A percentile compares a stretch with the other conserved stretches of the same genome.
These are phyloP conservation scores for Noccaea bulbosa DNA, from an alignment of 345 rosid genomes.

Conservation along the genomic window DNA sequence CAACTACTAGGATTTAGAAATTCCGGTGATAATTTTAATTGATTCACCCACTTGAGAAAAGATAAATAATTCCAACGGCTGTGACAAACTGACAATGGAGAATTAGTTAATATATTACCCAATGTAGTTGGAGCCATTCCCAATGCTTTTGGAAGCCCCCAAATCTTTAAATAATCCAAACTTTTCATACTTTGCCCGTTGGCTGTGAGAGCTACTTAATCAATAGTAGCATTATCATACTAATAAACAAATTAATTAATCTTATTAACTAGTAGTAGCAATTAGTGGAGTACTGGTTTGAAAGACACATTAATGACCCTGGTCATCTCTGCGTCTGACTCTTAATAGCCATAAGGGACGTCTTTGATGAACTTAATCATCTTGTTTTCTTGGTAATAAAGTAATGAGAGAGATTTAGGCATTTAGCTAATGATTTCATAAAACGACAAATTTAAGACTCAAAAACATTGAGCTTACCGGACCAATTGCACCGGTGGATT, in stretches of 20 bases:
- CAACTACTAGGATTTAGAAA: constrained; percentile 20
- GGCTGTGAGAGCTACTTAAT: constrained; percentile 42
- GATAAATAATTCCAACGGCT: constrained; percentile 21
- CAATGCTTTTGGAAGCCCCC: constrained; percentile 44
- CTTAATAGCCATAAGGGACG: constrained; percentile 43
- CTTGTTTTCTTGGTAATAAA: constrained; percentile 25
- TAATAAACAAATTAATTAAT: constrained; percentile 20
- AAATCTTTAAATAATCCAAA: constrained; percentile 36
- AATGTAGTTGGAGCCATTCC: constrained; percentile 42
- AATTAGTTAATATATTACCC: constrained; percentile 30
- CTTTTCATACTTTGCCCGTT: constrained; percentile 15
- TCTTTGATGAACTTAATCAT: constrained; percentile 26
- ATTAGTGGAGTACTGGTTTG: constrained; percentile 41
- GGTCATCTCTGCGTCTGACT: constrained; percentile 33
- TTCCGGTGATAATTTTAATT: constrained; percentile 1
- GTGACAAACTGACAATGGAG: constrained; percentile 26
- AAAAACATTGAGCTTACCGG: constrained; percentile 28
- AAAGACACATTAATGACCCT: constrained; percentile 24
- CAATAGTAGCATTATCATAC: constrained; percentile 2
- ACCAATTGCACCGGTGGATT: constrained; percentile 6
- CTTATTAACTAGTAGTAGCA: constrained; percentile 9
- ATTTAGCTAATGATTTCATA: constrained; percentile 2
- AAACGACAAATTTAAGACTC: constrained; percentile 18
- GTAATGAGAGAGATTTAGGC: not conserved
- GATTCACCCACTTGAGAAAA: constrained; percentile 26